phyloP scores from a whole-genome alignment of 2,329 filamentous ascomycete species.

The Basipetospora chlamydospora region DNA sequence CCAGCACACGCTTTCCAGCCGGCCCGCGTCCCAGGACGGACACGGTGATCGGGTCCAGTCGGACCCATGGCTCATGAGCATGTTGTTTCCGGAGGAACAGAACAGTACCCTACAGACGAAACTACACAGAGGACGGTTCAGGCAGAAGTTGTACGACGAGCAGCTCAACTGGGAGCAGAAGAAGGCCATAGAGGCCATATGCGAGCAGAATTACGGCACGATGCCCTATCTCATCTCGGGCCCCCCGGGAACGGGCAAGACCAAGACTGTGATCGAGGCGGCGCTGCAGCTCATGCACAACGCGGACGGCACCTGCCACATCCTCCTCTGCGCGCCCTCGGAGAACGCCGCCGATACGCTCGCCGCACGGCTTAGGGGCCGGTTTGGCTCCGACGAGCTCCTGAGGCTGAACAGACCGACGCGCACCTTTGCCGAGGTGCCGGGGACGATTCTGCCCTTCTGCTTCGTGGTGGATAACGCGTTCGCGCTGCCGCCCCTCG shows the following conservation, averaged over 20 bases:
- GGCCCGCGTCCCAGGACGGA: neutral
- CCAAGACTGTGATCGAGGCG: slow-evolving; percentile 3
- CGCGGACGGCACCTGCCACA: neutral
- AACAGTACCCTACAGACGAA: neutral
- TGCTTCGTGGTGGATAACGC: neutral
- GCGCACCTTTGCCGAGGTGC: slow-evolving; percentile 3
- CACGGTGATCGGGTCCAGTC: neutral
- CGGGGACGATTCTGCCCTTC: slow-evolving; percentile 1
- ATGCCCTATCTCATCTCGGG: slow-evolving; percentile 5
- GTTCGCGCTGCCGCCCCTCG: slow-evolving; percentile 1
- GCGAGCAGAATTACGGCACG: slow-evolving; percentile 2
- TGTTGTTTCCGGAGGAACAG: slow-evolving; percentile 3
- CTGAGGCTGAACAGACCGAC: slow-evolving; percentile 3
- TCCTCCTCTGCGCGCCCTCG: slow-evolving; percentile 3
- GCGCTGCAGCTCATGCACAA: slow-evolving; percentile 2
- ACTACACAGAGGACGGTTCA: neutral
- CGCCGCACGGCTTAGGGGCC: neutral
- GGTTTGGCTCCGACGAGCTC: neutral
- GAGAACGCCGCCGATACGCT: slow-evolving; percentile 4
- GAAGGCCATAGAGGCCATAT: slow-evolving; percentile 3
- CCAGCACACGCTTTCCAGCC: neutral
- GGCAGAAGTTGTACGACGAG: slow-evolving; percentile 1
- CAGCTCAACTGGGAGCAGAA: slow-evolving; percentile 5
- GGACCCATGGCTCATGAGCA: neutral
- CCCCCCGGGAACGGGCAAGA: slow-evolving; percentile 3